Base-by-base conservation (phyloP, 352 stramenopile genomes). In the Phytophthora multivora region DNA sequence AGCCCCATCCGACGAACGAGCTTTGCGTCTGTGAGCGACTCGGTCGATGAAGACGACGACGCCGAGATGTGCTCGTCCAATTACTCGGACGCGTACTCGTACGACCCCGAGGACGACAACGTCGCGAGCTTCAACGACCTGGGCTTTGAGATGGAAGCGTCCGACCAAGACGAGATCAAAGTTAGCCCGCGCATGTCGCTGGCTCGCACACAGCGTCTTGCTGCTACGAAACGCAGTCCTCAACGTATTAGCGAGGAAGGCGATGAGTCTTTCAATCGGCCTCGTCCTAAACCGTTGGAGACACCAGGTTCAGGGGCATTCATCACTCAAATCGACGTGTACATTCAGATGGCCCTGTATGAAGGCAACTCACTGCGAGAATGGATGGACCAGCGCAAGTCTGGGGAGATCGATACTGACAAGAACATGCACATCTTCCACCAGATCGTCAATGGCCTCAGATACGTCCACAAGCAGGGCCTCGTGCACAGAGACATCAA, bases 291-390 rank as follows among this genome's bases (percentile, higher is more conserved):
- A 28, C 47, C 63, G 2, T 36, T 63, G 3, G 66, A 74, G 5
- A 10, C 43, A n/a, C 25, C 56, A 3, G 9, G 39, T 15, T 23
- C 54, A 13, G 65, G 57, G 10, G 53, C 66, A 1, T 60, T 92
- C 43, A 86, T 76, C 56, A 89, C 82, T 3, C 80, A 91, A 52
- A 92, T 94, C 46, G 82, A 94, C 26, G 79, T 97, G 43, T 95
- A 94, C 68, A 96, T 96, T 45, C 89, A 98, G 68, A 98, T 98
- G 95, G 90, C 97, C 39, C 90, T 97, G 28, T 98, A 97, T 58
- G 77, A 97, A 42, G 76, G 86, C 36, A 95, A 95, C 26, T 98
- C 96, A 5, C 73, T 94, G 23, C 79, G 84, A 43, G 73, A 91
- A 30, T 94, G 83, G 83, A 77, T 94, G 42, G 77, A 90, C 1